A percentile compares a stretch with the other conserved stretches of the same genome.
These are phyloP conservation scores for Amanita fuliginea DNA, from an alignment of 768 basidiomycete species.

Conservation along the genomic window DNA sequence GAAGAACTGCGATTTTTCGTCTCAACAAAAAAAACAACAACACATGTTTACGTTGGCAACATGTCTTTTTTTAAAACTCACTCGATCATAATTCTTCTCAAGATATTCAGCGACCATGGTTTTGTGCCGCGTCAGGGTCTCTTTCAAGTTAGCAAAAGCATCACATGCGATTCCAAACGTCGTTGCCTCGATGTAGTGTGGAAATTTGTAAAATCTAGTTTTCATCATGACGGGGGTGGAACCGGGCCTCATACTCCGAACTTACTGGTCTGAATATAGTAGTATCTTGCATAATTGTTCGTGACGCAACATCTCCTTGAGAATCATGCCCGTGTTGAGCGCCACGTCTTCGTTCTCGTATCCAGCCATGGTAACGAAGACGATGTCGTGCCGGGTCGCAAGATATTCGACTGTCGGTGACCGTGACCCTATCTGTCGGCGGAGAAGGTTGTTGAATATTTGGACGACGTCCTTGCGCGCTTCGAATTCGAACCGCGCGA, in stretches of 20 bases:
- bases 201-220: slow-evolving; percentile 91
- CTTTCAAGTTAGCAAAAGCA: slow-evolving; percentile 95
- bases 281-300: slow-evolving; percentile 86
- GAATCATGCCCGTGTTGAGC: slow-evolving; percentile 95
- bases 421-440: slow-evolving; percentile 86
- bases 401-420: slow-evolving; percentile 98
- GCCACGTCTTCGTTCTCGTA: slow-evolving; percentile 96
- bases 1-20: slow-evolving; percentile 72
- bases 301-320: slow-evolving; percentile 93
- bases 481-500: slow-evolving; percentile 90
- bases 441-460: slow-evolving; percentile 81
- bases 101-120: slow-evolving; percentile 96
- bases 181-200: slow-evolving; percentile 92
- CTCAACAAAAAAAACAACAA: neutral
- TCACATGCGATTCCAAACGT: slow-evolving; percentile 98
- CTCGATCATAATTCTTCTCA: slow-evolving; percentile 94
- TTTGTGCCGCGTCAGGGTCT: slow-evolving; percentile 93
- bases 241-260: slow-evolving; percentile 9
- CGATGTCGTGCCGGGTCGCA: slow-evolving; percentile 55
- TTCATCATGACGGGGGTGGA: neutral
- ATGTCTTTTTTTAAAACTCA: slow-evolving; percentile 21
- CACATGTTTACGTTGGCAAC: slow-evolving; percentile 5
- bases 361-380: slow-evolving; percentile 79
- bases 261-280: slow-evolving; percentile 89
- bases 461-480: slow-evolving; percentile 79